These are phyloP conservation scores for Acacia crassicarpa DNA, from an alignment of 306 rosid genomes.

Conservation along the genomic window DNA sequence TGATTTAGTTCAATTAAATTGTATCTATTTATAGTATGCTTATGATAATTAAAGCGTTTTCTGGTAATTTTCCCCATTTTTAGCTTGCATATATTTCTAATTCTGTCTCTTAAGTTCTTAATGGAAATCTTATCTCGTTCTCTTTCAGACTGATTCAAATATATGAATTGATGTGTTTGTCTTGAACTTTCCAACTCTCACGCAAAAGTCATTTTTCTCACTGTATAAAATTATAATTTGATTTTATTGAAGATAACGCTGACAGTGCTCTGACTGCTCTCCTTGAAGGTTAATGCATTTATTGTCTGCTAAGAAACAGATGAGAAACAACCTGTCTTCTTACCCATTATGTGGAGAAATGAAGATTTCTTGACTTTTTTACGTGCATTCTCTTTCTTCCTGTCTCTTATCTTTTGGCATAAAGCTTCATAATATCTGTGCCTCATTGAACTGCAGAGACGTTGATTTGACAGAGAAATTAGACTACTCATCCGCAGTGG, in stretches of 20 bases:
- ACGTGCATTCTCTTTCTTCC: background rate
- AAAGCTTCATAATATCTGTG: background rate
- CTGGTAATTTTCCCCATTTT: background rate
- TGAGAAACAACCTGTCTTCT: background rate
- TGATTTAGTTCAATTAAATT: conserved; percentile 12
- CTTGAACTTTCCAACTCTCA: conserved; percentile 4
- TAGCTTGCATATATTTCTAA: background rate
- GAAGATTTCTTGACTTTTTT: background rate
- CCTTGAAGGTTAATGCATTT: background rate
- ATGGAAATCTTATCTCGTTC: background rate
- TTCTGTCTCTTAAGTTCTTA: background rate
- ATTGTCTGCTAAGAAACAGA: background rate
- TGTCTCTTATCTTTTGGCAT: background rate
- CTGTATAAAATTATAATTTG: background rate
- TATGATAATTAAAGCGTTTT: background rate
- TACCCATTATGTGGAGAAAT: conserved; percentile 6
- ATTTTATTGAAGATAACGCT: conserved; percentile 13
- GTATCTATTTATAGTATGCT: background rate
- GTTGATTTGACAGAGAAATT: conserved; percentile 65
- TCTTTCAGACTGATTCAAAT: background rate
- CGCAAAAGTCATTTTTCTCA: conserved; percentile 2
- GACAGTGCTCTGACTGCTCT: background rate
- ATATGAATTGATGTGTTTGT: background rate
- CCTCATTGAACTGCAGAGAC: conserved; percentile 54
- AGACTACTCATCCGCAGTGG: conserved; percentile 70